A percentile compares a stretch with the other conserved stretches of the same genome.
phyloP scores from a whole-genome alignment of 2,329 filamentous ascomycete genomes.

The Botrytis tulipae region DNA sequence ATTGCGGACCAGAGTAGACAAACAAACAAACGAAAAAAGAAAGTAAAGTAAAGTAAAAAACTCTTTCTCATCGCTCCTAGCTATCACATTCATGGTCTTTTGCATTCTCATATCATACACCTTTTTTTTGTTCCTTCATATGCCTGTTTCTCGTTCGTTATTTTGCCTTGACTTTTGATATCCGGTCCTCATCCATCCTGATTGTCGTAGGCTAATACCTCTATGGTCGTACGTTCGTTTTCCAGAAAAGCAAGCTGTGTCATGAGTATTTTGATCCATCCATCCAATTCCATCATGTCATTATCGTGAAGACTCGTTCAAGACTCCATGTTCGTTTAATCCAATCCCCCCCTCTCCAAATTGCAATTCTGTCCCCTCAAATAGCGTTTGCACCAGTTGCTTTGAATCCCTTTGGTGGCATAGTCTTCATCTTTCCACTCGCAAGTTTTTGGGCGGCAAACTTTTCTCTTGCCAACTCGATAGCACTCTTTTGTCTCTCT shows the following conservation, averaged over 20 bases:
- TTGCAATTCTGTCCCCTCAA: neutral
- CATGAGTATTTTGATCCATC: neutral
- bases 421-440: conserved; percentile 21
- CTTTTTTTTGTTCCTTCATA: neutral
- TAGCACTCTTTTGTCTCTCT: conserved; percentile 31
- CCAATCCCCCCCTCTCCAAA: neutral
- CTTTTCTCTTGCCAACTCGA: conserved; percentile 37
- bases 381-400: conserved; percentile 22
- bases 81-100: neutral
- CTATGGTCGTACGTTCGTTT: neutral
- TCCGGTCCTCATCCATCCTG: neutral
- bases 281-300: neutral
- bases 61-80: neutral
- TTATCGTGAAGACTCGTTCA: conserved; percentile 10
- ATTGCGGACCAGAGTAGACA: no score
- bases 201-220: neutral
- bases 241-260: neutral
- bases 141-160: neutral
- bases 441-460: conserved; percentile 34
- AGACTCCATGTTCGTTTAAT: neutral
- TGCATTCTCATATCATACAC: neutral
- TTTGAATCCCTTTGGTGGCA: conserved; percentile 20
- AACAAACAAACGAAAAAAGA: conserved; percentile 3
- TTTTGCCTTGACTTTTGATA: neutral
- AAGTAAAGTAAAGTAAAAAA: neutral